phyloP scores from a whole-genome alignment of 805 yeast genomes.

The Candida fluviatilis region DNA sequence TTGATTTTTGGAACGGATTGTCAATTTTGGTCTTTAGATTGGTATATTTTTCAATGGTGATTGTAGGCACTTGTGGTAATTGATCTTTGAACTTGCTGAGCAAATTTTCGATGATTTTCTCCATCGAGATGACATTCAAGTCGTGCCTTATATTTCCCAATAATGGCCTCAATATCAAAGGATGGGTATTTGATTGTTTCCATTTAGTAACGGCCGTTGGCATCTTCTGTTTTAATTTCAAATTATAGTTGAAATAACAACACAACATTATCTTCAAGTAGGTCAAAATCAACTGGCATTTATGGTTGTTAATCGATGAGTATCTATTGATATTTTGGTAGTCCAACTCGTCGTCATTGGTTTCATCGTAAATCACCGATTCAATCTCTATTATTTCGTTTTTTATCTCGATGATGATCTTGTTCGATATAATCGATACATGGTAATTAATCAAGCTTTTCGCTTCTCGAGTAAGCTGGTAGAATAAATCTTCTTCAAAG shows the following conservation, averaged over 20 bases:
- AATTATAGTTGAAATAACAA: constrained; percentile 49
- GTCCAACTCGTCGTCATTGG: constrained; percentile 34
- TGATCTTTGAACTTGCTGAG: constrained; percentile 10
- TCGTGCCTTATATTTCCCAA: constrained; percentile 59
- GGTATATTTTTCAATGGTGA: constrained; percentile 18
- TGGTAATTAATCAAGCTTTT: constrained; percentile 62
- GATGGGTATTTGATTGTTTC: constrained; percentile 41
- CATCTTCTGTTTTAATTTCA: constrained; percentile 37
- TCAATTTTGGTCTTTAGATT: constrained; percentile 17
- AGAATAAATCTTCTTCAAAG: constrained; percentile 87
- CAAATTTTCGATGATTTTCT: constrained; percentile 24
- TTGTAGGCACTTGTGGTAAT: constrained; percentile 2
- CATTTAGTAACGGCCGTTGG: constrained; percentile 46
- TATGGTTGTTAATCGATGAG: constrained; percentile 27
- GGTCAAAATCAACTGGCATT: constrained; percentile 52
- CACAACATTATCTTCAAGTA: constrained; percentile 60
- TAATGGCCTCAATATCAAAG: constrained; percentile 50
- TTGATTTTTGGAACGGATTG: constrained; percentile 37
- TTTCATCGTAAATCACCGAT: constrained; percentile 43
- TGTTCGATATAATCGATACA: constrained; percentile 60
- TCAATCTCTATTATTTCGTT: constrained; percentile 72
- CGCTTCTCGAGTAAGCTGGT: constrained; percentile 74
- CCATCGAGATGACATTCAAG: constrained; percentile 26
- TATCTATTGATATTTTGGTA: constrained; percentile 28
- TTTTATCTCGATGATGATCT: constrained; percentile 59